Evolutionary conservation across 148 eudicot genomes (phyloP).

Genomic region (Heliosperma pusillum): DNA sequence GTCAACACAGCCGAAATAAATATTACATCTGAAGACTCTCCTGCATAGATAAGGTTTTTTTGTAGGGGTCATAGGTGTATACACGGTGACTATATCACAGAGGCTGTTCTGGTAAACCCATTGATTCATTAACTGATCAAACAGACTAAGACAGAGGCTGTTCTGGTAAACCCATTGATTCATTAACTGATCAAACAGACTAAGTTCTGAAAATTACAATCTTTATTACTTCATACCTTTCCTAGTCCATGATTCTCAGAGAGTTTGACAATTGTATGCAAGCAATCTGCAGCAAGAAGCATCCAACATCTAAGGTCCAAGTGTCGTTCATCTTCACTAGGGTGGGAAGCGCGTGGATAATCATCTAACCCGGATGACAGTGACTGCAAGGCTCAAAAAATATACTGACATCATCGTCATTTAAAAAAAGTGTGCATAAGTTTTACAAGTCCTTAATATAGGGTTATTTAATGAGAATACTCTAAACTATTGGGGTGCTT

Average conservation of each 20-base stretch:
- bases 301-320: constrained; percentile 99
- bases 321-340: constrained; percentile 91
- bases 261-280: constrained; percentile 65
- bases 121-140: neutral
- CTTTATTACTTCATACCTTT: constrained; percentile 42
- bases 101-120: neutral
- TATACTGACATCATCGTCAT: constrained; percentile 7
- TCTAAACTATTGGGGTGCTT: too few species aligned
- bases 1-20: constrained; percentile 9
- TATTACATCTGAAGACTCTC: neutral
- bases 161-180: neutral
- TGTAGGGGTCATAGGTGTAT: neutral
- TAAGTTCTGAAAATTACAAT: neutral
- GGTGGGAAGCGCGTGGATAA: constrained; percentile 99
- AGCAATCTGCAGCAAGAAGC: constrained; percentile 92
- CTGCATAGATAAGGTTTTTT: neutral
- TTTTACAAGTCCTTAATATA: too few species aligned
- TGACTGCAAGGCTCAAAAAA: constrained; percentile 43
- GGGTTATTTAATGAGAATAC: too few species aligned
- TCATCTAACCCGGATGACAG: constrained; percentile 95
- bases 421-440: neutral
- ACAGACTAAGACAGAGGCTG: neutral
- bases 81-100: neutral
- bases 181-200: constrained; percentile 12
- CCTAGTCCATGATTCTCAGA: constrained; percentile 44